These are phyloP conservation scores for Candida chauliodis DNA, from an alignment of 805 yeast species.

Conservation along the genomic window DNA sequence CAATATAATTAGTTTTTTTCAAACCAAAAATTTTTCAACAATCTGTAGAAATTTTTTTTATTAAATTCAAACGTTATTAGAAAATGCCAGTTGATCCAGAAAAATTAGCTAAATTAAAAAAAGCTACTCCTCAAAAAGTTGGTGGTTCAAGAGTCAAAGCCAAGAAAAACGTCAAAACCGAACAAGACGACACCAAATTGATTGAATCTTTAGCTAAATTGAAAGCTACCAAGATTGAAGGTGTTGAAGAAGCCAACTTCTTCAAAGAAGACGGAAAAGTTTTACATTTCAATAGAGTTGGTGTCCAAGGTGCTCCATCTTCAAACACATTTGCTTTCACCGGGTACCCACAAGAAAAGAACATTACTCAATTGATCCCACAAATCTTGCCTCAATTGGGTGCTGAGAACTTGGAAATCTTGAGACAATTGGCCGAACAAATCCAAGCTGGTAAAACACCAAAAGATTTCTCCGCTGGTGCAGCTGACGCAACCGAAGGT, in stretches of 20 bases:
- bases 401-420: constrained; percentile 87
- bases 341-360: constrained; percentile 93
- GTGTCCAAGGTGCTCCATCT: constrained; percentile 89
- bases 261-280: constrained; percentile 96
- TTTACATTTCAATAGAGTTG: constrained; percentile 92
- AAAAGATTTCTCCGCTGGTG: constrained; percentile 43
- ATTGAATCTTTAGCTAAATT: constrained; percentile 85
- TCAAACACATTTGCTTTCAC: constrained; percentile 91
- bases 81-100: constrained; percentile 89
- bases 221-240: constrained; percentile 83
- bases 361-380: constrained; percentile 88
- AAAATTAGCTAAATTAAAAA: constrained; percentile 88
- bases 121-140: constrained; percentile 75
- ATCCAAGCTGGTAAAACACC: constrained; percentile 62
- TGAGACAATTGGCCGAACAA: constrained; percentile 87
- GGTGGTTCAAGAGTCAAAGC: constrained; percentile 88
- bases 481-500: constrained; percentile 42
- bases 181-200: constrained; percentile 88
- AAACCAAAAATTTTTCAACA: constrained; percentile 11
- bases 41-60: constrained; percentile 1
- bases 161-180: constrained; percentile 67
- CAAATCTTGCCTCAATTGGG: constrained; percentile 94
- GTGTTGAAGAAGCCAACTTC: constrained; percentile 95
- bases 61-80: background rate
- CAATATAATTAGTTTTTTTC: background rate